Percentiles rank a stretch among this genome's conserved stretches.
Evolutionary conservation across 2,329 filamentous ascomycete species (phyloP).

Genomic region (Talaromyces sp.): DNA sequence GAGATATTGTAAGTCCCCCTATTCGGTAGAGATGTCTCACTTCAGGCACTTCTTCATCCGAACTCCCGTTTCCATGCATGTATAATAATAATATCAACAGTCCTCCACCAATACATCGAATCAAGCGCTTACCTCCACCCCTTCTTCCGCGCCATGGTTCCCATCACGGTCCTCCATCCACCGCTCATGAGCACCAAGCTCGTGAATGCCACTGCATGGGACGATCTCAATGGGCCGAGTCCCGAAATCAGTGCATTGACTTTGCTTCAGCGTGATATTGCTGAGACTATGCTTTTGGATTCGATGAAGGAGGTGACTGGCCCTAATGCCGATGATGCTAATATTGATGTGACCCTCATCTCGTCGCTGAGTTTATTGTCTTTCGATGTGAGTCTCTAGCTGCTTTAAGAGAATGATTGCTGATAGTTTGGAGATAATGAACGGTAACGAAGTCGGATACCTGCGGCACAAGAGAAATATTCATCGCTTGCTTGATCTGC

Average conservation of each 20-base stretch:
- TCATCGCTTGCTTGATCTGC: slow-evolving; percentile 7
- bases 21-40: not conserved
- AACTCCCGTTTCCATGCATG: not conserved
- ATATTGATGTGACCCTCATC: not conserved
- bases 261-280: slow-evolving; percentile 20
- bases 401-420: not conserved
- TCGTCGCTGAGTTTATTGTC: slow-evolving; percentile 13
- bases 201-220: slow-evolving; percentile 24
- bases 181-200: slow-evolving; percentile 24
- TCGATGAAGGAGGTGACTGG: slow-evolving; percentile 11
- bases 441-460: slow-evolving; percentile 19
- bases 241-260: slow-evolving; percentile 20
- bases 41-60: not conserved
- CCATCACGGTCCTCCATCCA: slow-evolving; percentile 16
- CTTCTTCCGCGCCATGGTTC: slow-evolving; percentile 20
- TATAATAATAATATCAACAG: slow-evolving; percentile 12
- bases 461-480: slow-evolving; percentile 16
- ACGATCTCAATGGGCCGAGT: slow-evolving; percentile 19
- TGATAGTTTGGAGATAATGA: slow-evolving; percentile 18
- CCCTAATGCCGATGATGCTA: not conserved
- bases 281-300: slow-evolving; percentile 17
- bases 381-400: slow-evolving; percentile 12
- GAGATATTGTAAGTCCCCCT: slow-evolving; percentile 19
- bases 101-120: slow-evolving; percentile 22
- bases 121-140: slow-evolving; percentile 20